Base-by-base conservation (phyloP, 2,329 filamentous ascomycete genomes). In the Pestalotiopsis sp. region DNA sequence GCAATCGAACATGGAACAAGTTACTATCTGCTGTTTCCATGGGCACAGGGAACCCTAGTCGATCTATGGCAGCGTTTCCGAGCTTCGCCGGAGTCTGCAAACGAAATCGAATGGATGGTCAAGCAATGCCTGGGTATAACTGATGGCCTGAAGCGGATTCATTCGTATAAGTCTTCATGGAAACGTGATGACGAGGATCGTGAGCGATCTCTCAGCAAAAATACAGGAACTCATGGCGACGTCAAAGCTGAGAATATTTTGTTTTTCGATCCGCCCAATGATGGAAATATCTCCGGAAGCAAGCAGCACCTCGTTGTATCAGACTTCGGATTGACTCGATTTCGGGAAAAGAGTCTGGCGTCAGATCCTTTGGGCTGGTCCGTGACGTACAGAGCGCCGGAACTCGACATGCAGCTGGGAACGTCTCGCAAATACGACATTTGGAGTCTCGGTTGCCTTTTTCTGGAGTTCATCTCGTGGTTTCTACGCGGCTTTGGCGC, bases 1-100 rank as follows among this genome's bases (percentile, higher is more conserved):
- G 65, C 69, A 35, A 65, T 70, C 3, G 62, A 70, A 56, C 68
- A 72, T 39, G 64, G 48, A 2, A 52, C 62, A 1, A 60, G 65
- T 5, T 71, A 70, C 48, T 69, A 70, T 44, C 55, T 72, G 35
- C 26, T 72, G 11, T 72, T 72, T 57, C 69, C 68, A 13, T 62
- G 67, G 48, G 70, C 70, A 14, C 11, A 57, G 1, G 68, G 68
- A 2, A 72, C 70, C 13, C 63, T 72, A 1, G 22, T 59, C 4
- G 68, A 72, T 52, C 40, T 71, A n/a, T 72, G 70, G 70, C 4
- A 67, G 60, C 24, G 60, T 26, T 17, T n/a, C 26, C 11, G 59
- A 65, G 56, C 35, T 35, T 3, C 64, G 60, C 10, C 38, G 14
- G 2, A n/a, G 17, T 3, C 48, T 48, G 11, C 17, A 55, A 4